Evolutionary conservation across 176 grass and related monocot species (phyloP).

Genomic region (Zizania latifolia): DNA sequence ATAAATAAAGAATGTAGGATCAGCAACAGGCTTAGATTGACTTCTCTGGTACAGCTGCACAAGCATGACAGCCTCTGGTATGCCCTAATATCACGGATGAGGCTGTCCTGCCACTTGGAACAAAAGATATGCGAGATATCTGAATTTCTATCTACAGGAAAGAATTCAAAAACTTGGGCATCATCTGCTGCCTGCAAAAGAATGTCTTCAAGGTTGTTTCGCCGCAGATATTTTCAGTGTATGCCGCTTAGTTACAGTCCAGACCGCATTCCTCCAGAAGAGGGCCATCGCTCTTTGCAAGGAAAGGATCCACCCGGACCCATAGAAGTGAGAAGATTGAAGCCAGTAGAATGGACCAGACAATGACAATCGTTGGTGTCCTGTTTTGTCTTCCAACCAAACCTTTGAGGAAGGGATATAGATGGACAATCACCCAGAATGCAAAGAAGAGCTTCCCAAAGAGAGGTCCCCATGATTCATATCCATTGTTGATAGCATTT

Average conservation of each 20-base stretch:
- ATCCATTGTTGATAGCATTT: slow-evolving; percentile 66
- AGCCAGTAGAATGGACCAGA: slow-evolving; percentile 73
- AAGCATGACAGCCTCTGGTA: neutral
- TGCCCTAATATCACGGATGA: neutral
- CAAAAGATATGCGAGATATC: neutral
- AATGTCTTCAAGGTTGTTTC: neutral
- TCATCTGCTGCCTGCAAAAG: neutral
- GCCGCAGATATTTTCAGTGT: neutral
- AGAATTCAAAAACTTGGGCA: slow-evolving; percentile 28
- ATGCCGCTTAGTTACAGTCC: slow-evolving; percentile 45
- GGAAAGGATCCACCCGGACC: slow-evolving; percentile 63
- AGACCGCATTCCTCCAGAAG: slow-evolving; percentile 67
- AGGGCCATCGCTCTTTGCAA: slow-evolving; percentile 51
- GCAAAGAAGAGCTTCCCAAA: slow-evolving; percentile 74
- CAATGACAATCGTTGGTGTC: slow-evolving; percentile 63
- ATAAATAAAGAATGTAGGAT: neutral
- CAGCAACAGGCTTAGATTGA: neutral
- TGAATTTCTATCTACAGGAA: slow-evolving; percentile 48
- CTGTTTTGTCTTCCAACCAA: slow-evolving; percentile 62
- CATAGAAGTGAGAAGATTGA: slow-evolving; percentile 66
- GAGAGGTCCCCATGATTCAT: slow-evolving; percentile 66
- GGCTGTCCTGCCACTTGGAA: slow-evolving; percentile 15
- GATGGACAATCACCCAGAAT: slow-evolving; percentile 77
- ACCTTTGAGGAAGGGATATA: slow-evolving; percentile 78
- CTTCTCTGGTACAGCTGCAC: neutral